Percentiles rank a stretch among this genome's conserved stretches.
Evolutionary conservation across 768 basidiomycete genomes (phyloP).

Genomic region (Tricholoma sp.): DNA sequence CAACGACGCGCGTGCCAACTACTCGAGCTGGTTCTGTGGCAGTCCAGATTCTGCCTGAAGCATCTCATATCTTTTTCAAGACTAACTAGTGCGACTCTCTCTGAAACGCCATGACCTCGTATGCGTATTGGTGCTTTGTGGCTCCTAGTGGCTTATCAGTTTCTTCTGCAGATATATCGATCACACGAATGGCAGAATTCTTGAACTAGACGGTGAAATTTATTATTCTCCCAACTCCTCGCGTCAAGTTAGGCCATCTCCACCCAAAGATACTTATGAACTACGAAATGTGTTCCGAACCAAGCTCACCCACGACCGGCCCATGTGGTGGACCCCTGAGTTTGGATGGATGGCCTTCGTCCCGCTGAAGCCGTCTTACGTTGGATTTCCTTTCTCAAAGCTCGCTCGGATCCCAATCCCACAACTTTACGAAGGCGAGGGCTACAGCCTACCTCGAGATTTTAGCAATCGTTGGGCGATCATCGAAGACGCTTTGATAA

Average conservation of each 20-base stretch:
- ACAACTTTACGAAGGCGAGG: not conserved
- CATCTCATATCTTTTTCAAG: no score
- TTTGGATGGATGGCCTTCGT: not conserved
- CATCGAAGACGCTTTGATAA: not conserved
- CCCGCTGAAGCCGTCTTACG: not conserved
- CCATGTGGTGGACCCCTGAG: not conserved
- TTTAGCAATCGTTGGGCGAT: not conserved
- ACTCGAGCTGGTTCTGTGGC: no score
- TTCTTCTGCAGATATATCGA: no score
- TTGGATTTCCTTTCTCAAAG: not conserved
- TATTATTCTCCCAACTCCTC: not conserved
- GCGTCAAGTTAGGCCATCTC: not conserved
- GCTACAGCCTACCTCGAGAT: not conserved
- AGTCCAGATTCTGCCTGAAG: no score
- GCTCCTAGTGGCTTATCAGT: no score
- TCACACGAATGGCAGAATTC: no score
- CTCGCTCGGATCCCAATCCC: not conserved
- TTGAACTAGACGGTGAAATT: not conserved
- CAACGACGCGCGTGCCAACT: no score
- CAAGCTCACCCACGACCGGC: not conserved
- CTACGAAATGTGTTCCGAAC: not conserved
- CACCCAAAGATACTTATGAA: not conserved
- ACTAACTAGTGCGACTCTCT: no score
- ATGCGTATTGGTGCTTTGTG: no score
- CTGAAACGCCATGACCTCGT: no score